Evolutionary conservation across 352 stramenopile species (phyloP).

Genomic region (Phytopythium chamaehyphon): DNA sequence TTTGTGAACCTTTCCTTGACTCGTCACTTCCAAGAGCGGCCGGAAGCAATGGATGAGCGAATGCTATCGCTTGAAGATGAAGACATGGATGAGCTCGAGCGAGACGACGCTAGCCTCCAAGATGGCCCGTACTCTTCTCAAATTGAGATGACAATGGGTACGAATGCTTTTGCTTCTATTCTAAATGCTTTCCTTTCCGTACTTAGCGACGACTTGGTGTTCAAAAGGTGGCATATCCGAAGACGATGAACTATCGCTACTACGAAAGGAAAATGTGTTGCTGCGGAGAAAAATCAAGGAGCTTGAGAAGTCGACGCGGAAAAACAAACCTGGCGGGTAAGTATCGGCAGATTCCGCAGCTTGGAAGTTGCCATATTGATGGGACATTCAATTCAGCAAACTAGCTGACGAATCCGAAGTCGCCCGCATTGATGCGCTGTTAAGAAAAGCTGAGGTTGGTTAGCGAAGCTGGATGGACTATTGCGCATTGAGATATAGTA

Average conservation of each 20-base stretch:
- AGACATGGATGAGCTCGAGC: slow-evolving; percentile 3
- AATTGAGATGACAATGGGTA: slow-evolving; percentile 26
- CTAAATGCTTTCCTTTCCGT: no score
- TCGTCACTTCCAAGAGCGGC: neutral
- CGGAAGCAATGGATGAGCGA: slow-evolving; percentile 2
- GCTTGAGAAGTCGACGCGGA: slow-evolving; percentile 39
- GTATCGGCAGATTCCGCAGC: no score
- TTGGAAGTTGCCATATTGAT: no score
- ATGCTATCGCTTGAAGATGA: slow-evolving; percentile 11
- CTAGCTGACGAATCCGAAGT: slow-evolving; percentile 55
- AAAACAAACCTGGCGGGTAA: slow-evolving; percentile 39
- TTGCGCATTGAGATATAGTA: no score
- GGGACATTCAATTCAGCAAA: no score
- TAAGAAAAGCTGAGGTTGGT: slow-evolving; percentile 62
- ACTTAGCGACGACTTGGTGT: no score
- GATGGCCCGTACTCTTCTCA: slow-evolving; percentile 25
- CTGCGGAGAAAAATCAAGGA: slow-evolving; percentile 71
- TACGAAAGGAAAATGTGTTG: slow-evolving; percentile 61
- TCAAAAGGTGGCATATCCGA: slow-evolving; percentile 9
- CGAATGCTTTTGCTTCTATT: neutral
- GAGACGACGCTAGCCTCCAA: slow-evolving; percentile 8
- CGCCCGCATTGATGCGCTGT: slow-evolving; percentile 64
- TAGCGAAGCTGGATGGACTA: no score
- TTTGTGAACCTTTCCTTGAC: no score
- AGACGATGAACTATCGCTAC: slow-evolving; percentile 42